phyloP scores from a whole-genome alignment of 202 grass and related monocot species.

The Schoenoplectus triqueter region DNA sequence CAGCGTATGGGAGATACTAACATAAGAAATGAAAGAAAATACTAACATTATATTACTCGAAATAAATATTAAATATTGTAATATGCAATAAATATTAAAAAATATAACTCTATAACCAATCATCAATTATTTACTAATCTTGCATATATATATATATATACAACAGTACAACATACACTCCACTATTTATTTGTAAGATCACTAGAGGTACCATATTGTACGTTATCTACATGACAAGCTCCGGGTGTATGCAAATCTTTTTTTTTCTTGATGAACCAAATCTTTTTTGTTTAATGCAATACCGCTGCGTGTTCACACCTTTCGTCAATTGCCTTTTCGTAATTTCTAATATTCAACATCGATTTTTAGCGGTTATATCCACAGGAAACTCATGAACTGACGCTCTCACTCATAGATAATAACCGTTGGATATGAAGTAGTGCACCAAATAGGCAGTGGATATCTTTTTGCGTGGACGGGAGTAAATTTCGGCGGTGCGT shows the following conservation, averaged over 20 bases:
- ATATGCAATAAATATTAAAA: too few species aligned
- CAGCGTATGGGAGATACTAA: too few species aligned
- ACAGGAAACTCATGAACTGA: not conserved
- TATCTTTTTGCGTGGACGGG: not conserved
- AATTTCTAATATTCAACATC: conserved; percentile 6
- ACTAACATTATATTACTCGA: too few species aligned
- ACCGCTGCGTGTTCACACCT: conserved; percentile 1
- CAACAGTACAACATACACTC: too few species aligned
- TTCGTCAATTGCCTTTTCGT: not conserved
- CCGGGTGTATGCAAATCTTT: conserved; percentile 6
- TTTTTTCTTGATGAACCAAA: not conserved
- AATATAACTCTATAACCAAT: too few species aligned
- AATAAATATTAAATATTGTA: too few species aligned
- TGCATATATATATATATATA: too few species aligned
- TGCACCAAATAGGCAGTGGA: not conserved
- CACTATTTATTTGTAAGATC: too few species aligned
- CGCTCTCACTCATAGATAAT: not conserved
- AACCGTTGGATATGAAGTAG: not conserved
- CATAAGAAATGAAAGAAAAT: too few species aligned
- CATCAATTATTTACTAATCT: too few species aligned
- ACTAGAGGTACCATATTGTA: not conserved
- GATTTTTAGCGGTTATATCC: not conserved
- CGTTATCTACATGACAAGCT: not conserved
- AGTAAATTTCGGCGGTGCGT: conserved; percentile 32
- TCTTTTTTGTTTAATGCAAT: not conserved